These are phyloP conservation scores for Lichtheimia corymbifera DNA, from an alignment of 371 early-diverging fungal species.

Conservation along the genomic window DNA sequence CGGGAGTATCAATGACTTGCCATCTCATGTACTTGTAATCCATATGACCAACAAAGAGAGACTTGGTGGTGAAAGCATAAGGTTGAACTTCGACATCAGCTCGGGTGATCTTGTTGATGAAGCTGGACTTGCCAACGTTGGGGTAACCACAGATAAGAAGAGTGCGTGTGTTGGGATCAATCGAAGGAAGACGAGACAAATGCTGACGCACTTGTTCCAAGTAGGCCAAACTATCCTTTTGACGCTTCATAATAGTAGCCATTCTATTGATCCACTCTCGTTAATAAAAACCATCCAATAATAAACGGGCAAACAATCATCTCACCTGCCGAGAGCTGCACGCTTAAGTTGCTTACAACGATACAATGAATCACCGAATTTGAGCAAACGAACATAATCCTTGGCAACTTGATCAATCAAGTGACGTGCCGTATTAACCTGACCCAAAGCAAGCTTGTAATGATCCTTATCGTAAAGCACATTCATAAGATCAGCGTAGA, in stretches of 20 bases:
- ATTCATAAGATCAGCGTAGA: conserved; percentile 99
- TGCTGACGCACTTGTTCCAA: conserved; percentile 99
- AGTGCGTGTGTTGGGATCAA: conserved; percentile 99
- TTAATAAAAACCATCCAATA: too few species aligned
- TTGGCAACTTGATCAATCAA: conserved; percentile 96
- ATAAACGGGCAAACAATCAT: too few species aligned
- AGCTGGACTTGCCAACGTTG: conserved; percentile 99
- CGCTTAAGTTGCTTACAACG: conserved; percentile 99
- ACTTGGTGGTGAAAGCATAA: conserved; percentile 99
- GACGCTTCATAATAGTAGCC: conserved; percentile 99
- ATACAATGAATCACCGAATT: conserved; percentile 99
- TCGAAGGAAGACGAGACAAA: conserved; percentile 95
- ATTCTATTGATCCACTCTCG: conserved; percentile 60
- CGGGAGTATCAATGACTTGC: conserved; percentile 99
- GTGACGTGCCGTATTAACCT: conserved; percentile 97
- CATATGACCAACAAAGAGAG: conserved; percentile 99
- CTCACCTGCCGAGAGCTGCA: conserved; percentile 82
- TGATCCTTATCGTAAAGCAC: conserved; percentile 99
- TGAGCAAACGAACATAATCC: conserved; percentile 97
- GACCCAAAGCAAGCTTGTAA: conserved; percentile 99
- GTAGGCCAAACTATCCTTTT: conserved; percentile 97
- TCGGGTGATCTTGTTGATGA: conserved; percentile 99
- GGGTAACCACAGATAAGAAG: conserved; percentile 99
- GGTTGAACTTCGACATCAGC: conserved; percentile 99
- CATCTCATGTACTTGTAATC: conserved; percentile 99